Percentiles rank a stretch among this genome's conserved stretches.
Evolutionary conservation across 2,329 filamentous ascomycete genomes (phyloP).

Genomic region (Penicillium sp.): DNA sequence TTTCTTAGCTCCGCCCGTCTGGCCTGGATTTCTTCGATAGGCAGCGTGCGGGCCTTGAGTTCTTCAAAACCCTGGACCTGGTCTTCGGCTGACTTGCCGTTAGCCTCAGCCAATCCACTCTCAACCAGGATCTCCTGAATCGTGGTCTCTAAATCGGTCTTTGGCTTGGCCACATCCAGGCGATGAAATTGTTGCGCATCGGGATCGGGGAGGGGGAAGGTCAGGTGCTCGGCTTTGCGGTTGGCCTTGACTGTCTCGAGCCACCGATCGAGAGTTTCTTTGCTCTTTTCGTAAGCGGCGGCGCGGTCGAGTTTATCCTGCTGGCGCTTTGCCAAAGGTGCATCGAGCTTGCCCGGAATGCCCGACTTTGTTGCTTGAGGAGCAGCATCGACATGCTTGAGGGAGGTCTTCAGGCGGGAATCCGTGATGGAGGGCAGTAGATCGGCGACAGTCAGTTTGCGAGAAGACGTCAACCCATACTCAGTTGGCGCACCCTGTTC

Average conservation of each 20-base stretch:
- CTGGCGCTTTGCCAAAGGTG: conserved; percentile 80
- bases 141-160: conserved; percentile 79
- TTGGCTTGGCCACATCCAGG: conserved; percentile 60
- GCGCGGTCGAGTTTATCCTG: conserved; percentile 81
- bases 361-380: conserved; percentile 56
- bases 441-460: conserved; percentile 74
- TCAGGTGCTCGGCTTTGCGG: conserved; percentile 83
- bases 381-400: conserved; percentile 66
- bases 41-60: conserved; percentile 70
- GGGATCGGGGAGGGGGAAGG: conserved; percentile 80
- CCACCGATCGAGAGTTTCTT: conserved; percentile 88
- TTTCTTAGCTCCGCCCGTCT: conserved; percentile 73
- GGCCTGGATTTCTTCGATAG: conserved; percentile 70
- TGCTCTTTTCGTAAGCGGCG: conserved; percentile 86
- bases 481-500: conserved; percentile 65
- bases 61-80: conserved; percentile 70
- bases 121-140: conserved; percentile 89
- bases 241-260: conserved; percentile 94
- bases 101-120: conserved; percentile 68
- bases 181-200: conserved; percentile 60
- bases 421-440: conserved; percentile 73
- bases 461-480: conserved; percentile 58
- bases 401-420: conserved; percentile 72
- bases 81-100: conserved; percentile 62
- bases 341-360: conserved; percentile 70